Percentiles rank a stretch among this genome's conserved stretches.
phyloP scores from a whole-genome alignment of 2,329 filamentous ascomycete genomes.

The Hypoxylon sp. region DNA sequence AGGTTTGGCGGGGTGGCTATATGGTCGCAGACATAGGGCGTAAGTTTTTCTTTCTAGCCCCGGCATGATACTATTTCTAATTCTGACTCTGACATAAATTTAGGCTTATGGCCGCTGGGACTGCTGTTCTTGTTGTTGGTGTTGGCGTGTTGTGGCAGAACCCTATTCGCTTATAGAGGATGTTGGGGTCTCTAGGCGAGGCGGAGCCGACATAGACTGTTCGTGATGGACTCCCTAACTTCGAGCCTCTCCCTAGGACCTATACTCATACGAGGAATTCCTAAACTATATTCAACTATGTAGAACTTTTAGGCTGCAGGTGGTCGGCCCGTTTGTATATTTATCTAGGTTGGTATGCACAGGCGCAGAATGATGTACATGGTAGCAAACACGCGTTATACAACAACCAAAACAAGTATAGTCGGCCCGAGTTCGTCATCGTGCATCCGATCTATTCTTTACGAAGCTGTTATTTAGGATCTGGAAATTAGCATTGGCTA shows the following conservation, averaged over 20 bases:
- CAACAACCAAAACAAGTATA: not conserved
- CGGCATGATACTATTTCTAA: conserved; percentile 1
- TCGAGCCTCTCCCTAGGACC: conserved; percentile 18
- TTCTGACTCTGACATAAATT: conserved; percentile 29
- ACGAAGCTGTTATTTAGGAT: not conserved
- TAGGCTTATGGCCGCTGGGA: conserved; percentile 40
- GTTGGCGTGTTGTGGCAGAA: conserved; percentile 40
- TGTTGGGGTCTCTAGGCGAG: conserved; percentile 2
- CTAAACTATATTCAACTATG: not conserved
- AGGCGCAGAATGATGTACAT: conserved; percentile 10
- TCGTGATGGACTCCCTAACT: conserved; percentile 9
- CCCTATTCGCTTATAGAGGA: conserved; percentile 23
- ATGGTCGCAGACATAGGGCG: conserved; percentile 51
- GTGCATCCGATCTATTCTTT: not conserved
- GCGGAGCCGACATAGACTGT: conserved; percentile 27
- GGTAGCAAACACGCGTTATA: conserved; percentile 24
- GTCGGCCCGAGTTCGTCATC: conserved; percentile 18
- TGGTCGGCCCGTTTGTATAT: conserved; percentile 29
- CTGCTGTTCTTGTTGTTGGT: conserved; percentile 38
- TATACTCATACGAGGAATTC: conserved; percentile 7
- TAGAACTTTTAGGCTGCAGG: conserved; percentile 1
- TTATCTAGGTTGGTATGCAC: conserved; percentile 24
- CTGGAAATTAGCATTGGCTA: not conserved
- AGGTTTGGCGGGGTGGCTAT: conserved; percentile 55
- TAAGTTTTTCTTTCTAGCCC: conserved; percentile 48